phyloP scores from a whole-genome alignment of 371 early-diverging fungal species.

The Dichotomocladium elegans region DNA sequence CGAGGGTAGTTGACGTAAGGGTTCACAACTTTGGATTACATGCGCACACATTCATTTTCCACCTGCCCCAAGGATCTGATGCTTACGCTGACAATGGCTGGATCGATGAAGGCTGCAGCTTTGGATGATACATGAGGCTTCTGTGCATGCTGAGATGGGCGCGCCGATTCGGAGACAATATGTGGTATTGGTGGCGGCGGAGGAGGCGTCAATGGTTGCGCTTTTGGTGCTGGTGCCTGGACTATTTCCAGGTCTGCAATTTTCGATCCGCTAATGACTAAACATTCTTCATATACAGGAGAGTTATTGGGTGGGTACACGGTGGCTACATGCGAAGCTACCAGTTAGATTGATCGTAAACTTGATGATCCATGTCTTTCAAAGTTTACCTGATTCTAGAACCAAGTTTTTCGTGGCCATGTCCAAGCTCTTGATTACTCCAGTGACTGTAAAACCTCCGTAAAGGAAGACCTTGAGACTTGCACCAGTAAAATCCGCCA shows the following conservation, averaged over 20 bases:
- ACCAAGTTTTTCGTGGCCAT: slow-evolving; percentile 2
- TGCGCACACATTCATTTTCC: no score
- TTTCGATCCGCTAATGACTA: no score
- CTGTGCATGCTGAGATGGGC: no score
- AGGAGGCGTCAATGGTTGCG: neutral
- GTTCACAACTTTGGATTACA: neutral
- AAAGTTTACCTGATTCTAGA: slow-evolving; percentile 9
- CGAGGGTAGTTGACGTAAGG: neutral
- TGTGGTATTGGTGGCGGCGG: neutral
- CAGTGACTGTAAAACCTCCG: slow-evolving; percentile 8
- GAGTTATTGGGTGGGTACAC: no score
- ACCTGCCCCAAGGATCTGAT: no score
- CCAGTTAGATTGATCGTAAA: neutral
- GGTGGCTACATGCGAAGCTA: no score
- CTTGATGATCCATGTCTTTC: neutral
- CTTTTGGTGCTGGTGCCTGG: neutral
- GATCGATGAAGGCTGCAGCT: slow-evolving; percentile 14
- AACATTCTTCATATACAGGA: no score
- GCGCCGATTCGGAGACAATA: no score
- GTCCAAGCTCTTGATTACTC: slow-evolving; percentile 15
- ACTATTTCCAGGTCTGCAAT: no score
- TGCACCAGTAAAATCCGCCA: slow-evolving; percentile 18
- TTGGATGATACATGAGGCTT: neutral
- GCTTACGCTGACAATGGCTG: slow-evolving; percentile 22
- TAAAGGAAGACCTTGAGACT: slow-evolving; percentile 11